phyloP scores from a whole-genome alignment of 2,329 filamentous ascomycete species.

The Colletotrichum spinosum region DNA sequence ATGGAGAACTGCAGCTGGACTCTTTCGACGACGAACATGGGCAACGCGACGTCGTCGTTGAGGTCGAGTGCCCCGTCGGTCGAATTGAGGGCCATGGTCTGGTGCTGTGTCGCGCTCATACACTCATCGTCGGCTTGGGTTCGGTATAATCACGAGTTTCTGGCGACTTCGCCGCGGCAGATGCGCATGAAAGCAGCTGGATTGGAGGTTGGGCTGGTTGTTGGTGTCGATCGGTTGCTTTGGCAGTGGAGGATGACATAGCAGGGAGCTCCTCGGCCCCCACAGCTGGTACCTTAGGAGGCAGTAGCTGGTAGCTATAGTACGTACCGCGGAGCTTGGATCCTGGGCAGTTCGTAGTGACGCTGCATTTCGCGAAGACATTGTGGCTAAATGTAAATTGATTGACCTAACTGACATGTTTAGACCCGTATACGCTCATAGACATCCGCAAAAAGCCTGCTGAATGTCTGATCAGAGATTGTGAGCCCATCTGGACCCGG shows the following conservation, averaged over 20 bases:
- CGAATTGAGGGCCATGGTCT: constrained; percentile 75
- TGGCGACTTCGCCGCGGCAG: constrained; percentile 13
- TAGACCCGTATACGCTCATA: too few species aligned
- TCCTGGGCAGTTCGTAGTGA: too few species aligned
- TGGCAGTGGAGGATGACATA: constrained; percentile 36
- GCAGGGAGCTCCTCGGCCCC: constrained; percentile 24
- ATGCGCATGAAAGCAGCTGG: constrained; percentile 29
- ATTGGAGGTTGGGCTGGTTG: constrained; percentile 22
- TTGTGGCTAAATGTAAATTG: too few species aligned
- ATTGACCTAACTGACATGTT: too few species aligned
- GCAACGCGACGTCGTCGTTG: constrained; percentile 69
- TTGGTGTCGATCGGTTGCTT: constrained; percentile 27
- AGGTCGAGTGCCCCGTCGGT: constrained; percentile 71
- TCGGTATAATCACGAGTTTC: constrained; percentile 13
- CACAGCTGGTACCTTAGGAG: background rate
- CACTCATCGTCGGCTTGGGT: constrained; percentile 26
- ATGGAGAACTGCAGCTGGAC: constrained; percentile 96
- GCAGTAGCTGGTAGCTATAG: constrained; percentile 9
- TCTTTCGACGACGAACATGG: constrained; percentile 94
- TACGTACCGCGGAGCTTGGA: constrained; percentile 24
- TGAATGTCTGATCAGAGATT: constrained; percentile 1
- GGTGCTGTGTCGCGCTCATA: constrained; percentile 17
- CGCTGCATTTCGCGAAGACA: too few species aligned
- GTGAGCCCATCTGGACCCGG: constrained; percentile 2
- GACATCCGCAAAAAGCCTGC: too few species aligned